Base-by-base conservation (phyloP, 345 rosid species). In the Populus euphratica region DNA sequence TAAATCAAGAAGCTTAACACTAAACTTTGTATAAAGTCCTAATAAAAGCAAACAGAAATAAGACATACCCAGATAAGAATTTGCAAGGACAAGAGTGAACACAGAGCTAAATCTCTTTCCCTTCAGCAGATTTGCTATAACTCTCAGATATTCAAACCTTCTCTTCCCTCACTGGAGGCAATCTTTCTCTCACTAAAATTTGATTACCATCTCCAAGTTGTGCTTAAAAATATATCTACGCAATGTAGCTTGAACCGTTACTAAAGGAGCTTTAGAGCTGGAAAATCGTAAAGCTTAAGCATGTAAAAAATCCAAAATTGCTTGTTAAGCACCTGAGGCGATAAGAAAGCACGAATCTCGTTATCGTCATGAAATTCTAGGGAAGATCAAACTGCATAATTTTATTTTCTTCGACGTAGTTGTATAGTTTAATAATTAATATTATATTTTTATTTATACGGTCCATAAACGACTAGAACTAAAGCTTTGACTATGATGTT, bases 331-430 rank as follows among this genome's bases (percentile, higher is more conserved):
- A 72, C 43, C 12, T 54, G 27, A 11, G 49, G 29, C 20, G 21
- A n/a, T 47, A 56, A 72, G 33, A 61, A 23, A 18, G 87, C 87
- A 64, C 84, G 73, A 81, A 79, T 88, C 87, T 86, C 85, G 75
- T 77, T 77, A 76, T 65, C 65, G 25, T 3, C 14, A 23, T 59
- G 64, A 69, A 56, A 74, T 14, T 70, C 44, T 62, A n/a, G 76
- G 61, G 76, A 74, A 54, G 38, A 44, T 74, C 77, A 69, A 68
- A 14, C 23, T 0, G 2, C 1, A 69, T 43, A 25, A 25, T 23
- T 66, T 66, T 66, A 25, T 66, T 35, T 66, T 8, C 14, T 63
- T 63, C 36, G 6, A 25, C 16, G 18, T 20, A 3, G 7, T 11
- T 61, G 10, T 20, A n/a, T 20, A 20, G 25, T 20, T 59, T 23